Base-by-base conservation (phyloP, 108 stramenopile genomes). In the Skeletonema menzelii region DNA sequence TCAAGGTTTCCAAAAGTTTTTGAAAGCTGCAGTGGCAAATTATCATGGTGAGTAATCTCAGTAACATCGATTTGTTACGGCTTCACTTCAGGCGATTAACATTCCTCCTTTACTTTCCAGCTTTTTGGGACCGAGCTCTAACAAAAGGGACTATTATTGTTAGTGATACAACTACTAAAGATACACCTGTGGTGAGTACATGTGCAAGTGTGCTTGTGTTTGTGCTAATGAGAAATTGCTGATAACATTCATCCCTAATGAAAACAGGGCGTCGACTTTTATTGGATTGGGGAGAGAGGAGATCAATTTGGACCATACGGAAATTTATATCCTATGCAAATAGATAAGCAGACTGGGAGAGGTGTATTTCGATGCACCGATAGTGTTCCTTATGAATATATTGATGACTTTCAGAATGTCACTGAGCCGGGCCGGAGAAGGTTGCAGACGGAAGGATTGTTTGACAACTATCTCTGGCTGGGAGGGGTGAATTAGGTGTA, bases 41-140 rank as follows among this genome's bases (percentile, higher is more conserved):
- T 42, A 42, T 15, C 40, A 42, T 42, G 40, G 40, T 42, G 15
- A 42, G 40, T 42, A 42, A n/a, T 4, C 40, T 42, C 40, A 4
- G 38, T 3, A 40, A 40, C 1, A 42, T n/a, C 4, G 3, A n/a
- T n/a, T n/a, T 15, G 40, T 15, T 42, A 2, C 15, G 3, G 15
- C 40, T 42, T 42, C 40, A 42, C 15, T 42, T 42, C 40, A 5
- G 15, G 15, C 4, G 40, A 42, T 42, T 42, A n/a, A 42, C 15
- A n/a, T n/a, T 1, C 57, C 57, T 58, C 28, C 13, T 58, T 11
- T 26, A 57, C 14, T 24, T 58, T 3, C 5, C 27, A 28, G 57
- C 57, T 28, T 58, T 58, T 58, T 58, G 57, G 57, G 28, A 58
- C 57, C 4, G 5, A 28, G 57, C 57, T 27, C n/a, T n/a, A n/a